Evolutionary conservation across 2,329 filamentous ascomycete genomes (phyloP).

Genomic region (Rugonectria rugulosa): DNA sequence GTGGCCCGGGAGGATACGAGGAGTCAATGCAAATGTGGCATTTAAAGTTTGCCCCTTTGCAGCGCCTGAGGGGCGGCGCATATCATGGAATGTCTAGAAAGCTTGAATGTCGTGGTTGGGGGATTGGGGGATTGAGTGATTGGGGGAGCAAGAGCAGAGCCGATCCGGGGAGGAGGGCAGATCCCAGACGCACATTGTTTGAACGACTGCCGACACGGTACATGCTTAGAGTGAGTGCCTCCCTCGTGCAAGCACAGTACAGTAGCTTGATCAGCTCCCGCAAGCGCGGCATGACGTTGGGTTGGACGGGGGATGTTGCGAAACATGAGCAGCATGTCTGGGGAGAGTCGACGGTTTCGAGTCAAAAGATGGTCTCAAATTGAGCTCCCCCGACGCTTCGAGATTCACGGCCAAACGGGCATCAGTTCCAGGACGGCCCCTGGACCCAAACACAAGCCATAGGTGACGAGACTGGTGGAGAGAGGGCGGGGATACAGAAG

Average conservation of each 20-base stretch:
- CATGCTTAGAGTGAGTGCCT: not conserved
- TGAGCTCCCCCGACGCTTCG: slow-evolving; percentile 21
- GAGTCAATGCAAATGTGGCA: slow-evolving; percentile 12
- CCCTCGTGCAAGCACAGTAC: no score
- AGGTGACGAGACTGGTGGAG: slow-evolving; percentile 31
- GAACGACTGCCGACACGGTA: slow-evolving; percentile 1
- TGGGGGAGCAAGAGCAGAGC: slow-evolving; percentile 14
- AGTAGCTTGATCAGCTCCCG: not conserved
- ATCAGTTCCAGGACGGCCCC: slow-evolving; percentile 32
- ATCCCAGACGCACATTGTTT: slow-evolving; percentile 14
- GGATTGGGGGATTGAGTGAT: no score
- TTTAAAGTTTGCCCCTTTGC: slow-evolving; percentile 19
- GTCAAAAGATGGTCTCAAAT: slow-evolving; percentile 41
- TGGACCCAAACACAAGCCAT: slow-evolving; percentile 28
- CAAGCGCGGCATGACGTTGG: slow-evolving; percentile 46
- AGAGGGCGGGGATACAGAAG: slow-evolving; percentile 23
- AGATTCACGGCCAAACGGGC: slow-evolving; percentile 22
- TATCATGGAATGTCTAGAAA: slow-evolving; percentile 16
- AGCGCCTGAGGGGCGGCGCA: slow-evolving; percentile 10
- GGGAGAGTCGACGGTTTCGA: slow-evolving; percentile 25
- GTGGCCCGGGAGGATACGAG: slow-evolving; percentile 18
- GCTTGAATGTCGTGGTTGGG: slow-evolving; percentile 9
- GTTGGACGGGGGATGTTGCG: slow-evolving; percentile 47
- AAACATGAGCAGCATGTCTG: not conserved
- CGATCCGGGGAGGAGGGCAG: slow-evolving; percentile 3